A percentile compares a stretch with the other conserved stretches of the same genome.
Evolutionary conservation across 2,329 filamentous ascomycete genomes (phyloP).

Genomic region (Aspergillus tamarii): DNA sequence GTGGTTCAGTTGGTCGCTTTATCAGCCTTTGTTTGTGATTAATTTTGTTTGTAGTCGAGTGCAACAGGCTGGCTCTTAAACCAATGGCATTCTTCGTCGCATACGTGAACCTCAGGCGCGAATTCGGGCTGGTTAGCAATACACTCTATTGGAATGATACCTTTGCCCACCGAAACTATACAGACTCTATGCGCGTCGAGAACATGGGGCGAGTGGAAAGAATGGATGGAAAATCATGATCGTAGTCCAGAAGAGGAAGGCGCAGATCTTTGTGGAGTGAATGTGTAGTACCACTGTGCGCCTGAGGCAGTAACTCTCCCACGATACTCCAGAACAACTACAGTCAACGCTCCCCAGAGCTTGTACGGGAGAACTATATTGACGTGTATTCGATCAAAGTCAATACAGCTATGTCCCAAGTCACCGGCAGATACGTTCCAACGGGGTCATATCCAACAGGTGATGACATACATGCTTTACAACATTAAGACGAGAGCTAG

Average conservation of each 20-base stretch:
- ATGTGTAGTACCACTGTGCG: not conserved
- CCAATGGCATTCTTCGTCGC: not conserved
- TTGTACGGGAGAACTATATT: not conserved
- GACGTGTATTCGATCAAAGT: not conserved
- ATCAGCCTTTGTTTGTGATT: not conserved
- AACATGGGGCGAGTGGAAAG: not conserved
- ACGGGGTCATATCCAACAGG: too few relatives aligned
- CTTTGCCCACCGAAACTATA: not conserved
- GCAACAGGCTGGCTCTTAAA: not conserved
- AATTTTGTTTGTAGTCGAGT: not conserved
- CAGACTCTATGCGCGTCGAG: not conserved
- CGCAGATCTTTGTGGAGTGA: not conserved
- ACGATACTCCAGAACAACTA: not conserved
- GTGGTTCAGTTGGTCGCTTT: not conserved
- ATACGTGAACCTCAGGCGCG: not conserved
- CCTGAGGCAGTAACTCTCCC: not conserved
- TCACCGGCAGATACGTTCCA: too few relatives aligned
- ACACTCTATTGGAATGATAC: not conserved
- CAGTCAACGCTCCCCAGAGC: too few relatives aligned
- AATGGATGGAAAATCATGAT: not conserved
- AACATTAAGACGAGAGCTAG: too few relatives aligned
- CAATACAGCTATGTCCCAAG: too few relatives aligned
- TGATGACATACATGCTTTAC: too few relatives aligned
- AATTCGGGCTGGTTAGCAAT: not conserved
- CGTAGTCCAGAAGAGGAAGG: not conserved